A percentile compares a stretch with the other conserved stretches of the same genome.
Evolutionary conservation across 2,329 filamentous ascomycete species (phyloP).

Genomic region (Escovopsis sp.): DNA sequence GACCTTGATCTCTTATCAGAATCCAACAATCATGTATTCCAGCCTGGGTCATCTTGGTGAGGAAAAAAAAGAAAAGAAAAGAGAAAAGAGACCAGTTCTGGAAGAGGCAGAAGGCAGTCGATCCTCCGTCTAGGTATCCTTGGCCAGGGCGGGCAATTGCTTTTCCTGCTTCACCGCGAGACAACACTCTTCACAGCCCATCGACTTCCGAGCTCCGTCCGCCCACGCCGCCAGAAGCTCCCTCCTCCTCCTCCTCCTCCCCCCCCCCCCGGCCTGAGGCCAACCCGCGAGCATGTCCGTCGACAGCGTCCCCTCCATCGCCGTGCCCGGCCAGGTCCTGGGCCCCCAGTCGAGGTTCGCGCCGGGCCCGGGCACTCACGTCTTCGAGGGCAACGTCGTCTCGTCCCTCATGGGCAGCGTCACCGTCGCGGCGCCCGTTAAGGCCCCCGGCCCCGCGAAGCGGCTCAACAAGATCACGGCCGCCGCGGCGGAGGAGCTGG

Average conservation of each 20-base stretch:
- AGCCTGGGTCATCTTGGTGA: neutral
- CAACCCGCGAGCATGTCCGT: slow-evolving; percentile 15
- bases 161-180: too few species aligned
- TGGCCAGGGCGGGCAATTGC: too few species aligned
- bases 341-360: slow-evolving; percentile 51
- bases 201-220: too few species aligned
- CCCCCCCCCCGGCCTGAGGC: neutral
- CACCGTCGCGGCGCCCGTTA: slow-evolving; percentile 32
- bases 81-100: neutral
- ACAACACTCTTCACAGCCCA: too few species aligned
- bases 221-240: too few species aligned
- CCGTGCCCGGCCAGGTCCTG: slow-evolving; percentile 70
- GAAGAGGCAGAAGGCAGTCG: neutral
- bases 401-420: slow-evolving; percentile 71
- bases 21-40: neutral
- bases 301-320: slow-evolving; percentile 35
- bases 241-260: neutral
- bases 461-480: slow-evolving; percentile 43
- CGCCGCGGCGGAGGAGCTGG: slow-evolving; percentile 26
- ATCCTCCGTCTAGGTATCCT: too few species aligned
- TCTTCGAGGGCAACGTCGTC: slow-evolving; percentile 59
- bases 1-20: neutral
- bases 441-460: slow-evolving; percentile 36
- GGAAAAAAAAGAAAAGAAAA: neutral
- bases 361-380: slow-evolving; percentile 71